Base-by-base conservation (phyloP, 2,329 filamentous ascomycete genomes). In the Cercospora sp. region DNA sequence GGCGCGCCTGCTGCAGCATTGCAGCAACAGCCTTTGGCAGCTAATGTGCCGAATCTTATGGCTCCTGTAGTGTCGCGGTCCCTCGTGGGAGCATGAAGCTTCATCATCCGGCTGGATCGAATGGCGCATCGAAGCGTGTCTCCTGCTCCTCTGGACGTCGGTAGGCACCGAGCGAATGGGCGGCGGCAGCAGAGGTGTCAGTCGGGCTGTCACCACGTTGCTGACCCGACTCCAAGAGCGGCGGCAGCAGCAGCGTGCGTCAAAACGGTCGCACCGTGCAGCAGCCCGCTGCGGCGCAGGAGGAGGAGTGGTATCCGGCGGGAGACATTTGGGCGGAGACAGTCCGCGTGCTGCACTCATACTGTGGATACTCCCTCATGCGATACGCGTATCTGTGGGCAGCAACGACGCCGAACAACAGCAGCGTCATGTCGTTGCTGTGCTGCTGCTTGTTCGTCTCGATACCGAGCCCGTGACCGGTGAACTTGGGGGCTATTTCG, bases 41-140 rank as follows among this genome's bases (percentile, higher is more conserved):
- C n/a, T 20, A 31, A 59, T 59, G 55, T 59, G 55, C 55, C 55
- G 55, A 59, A 59, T 36, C 28, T 59, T 51, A 48, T 31, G 64
- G 64, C 57, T 65, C 64, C 64, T 65, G 55, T 31, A 7, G 55
- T 59, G 63, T 64, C 26, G 36, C 51, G 53, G 51, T 59, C 53
- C 63, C 64, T 51, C 36, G 42, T 53, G 63, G 64, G 64, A 65
- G 64, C 64, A 65, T 57, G 64, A 65, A 65, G 64, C 64, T 65
- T 65, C 57, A 23, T 65, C 57, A 23, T 65, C 40, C 64, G 33
- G 55, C 63, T 31, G 63, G 55, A 65, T 59, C n/a, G 62, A 59
- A 64, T 40, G 62, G 62, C 62, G 62, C 62, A 64, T 42, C 6
- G 63, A 40, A 55, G 61, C 61, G 45, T 63, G 45, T 57, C 61